These are phyloP conservation scores for Suillus occidentalis DNA, from an alignment of 768 basidiomycete genomes.

Conservation along the genomic window DNA sequence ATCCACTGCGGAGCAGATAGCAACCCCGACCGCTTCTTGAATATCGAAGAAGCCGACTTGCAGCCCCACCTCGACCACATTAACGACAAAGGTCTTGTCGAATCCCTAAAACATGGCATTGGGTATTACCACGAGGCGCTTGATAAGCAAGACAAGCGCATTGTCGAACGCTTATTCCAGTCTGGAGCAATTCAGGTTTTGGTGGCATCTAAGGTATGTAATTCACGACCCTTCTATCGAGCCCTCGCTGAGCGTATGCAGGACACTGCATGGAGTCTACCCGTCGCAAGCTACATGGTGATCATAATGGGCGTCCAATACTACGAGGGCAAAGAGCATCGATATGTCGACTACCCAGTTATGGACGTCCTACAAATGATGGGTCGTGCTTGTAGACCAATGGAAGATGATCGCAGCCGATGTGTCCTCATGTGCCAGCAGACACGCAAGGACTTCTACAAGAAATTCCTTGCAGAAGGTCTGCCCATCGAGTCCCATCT, in stretches of 20 bases:
- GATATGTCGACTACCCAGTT: conserved; percentile 96
- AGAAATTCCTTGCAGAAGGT: conserved; percentile 97
- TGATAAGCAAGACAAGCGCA: conserved; percentile 87
- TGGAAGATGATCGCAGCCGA: conserved; percentile 84
- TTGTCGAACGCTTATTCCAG: conserved; percentile 90
- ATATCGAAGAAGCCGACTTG: conserved; percentile 79
- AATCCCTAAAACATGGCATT: conserved; percentile 85
- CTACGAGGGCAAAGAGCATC: conserved; percentile 96
- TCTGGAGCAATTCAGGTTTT: conserved; percentile 94
- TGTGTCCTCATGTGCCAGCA: conserved; percentile 98
- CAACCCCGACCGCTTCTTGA: conserved; percentile 82
- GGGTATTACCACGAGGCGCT: conserved; percentile 96
- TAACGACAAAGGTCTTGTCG: conserved; percentile 69
- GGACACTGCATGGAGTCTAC: conserved; percentile 97
- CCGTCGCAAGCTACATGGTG: conserved; percentile 94
- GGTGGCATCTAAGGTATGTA: conserved; percentile 84
- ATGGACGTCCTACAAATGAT: conserved; percentile 99
- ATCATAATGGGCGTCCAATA: conserved; percentile 99
- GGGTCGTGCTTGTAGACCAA: conserved; percentile 93
- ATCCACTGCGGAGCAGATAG: conserved; percentile 88
- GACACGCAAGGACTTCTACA: conserved; percentile 98
- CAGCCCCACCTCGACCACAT: conserved; percentile 88
- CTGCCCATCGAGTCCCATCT: conserved; percentile 95
- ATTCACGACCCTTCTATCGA: background rate
- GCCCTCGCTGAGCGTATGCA: conserved; percentile 27